These are phyloP conservation scores for Alternaria arbusti DNA, from an alignment of 2,329 filamentous ascomycete species.

Conservation along the genomic window DNA sequence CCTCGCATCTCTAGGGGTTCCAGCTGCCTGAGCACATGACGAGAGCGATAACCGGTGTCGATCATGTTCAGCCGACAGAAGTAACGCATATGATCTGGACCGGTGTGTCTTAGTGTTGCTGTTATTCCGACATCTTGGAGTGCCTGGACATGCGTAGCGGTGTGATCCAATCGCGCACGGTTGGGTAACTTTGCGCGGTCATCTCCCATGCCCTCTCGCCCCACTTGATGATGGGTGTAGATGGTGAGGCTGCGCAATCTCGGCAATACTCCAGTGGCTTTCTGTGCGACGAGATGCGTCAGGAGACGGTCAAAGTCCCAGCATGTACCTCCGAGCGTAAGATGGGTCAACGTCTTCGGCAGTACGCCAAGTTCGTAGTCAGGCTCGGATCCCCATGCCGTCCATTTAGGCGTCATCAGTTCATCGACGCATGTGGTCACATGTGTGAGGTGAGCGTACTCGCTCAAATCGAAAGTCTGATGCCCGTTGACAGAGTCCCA, in stretches of 20 bases:
- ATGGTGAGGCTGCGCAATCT: background rate
- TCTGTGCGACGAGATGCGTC: background rate
- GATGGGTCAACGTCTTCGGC: background rate
- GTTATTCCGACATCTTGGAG: background rate
- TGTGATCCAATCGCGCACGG: background rate
- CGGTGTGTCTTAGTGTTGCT: background rate
- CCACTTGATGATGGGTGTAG: background rate
- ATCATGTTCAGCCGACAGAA: background rate
- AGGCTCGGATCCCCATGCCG: background rate
- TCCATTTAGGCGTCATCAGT: background rate
- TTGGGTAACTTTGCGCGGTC: background rate
- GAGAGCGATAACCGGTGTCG: background rate
- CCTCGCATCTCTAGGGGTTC: background rate
- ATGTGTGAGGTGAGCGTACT: background rate
- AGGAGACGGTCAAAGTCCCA: background rate
- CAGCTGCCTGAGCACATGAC: background rate
- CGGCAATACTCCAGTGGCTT: background rate
- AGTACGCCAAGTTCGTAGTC: background rate
- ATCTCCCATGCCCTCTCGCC: background rate
- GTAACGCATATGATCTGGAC: background rate
- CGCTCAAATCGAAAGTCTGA: background rate
- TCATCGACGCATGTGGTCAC: background rate
- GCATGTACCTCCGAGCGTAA: background rate
- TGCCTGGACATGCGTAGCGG: background rate
- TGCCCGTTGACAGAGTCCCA: background rate